Conservation (phyloP, 2,329 filamentous ascomycete species). For the Arthrinium puccinioides region DNA sequence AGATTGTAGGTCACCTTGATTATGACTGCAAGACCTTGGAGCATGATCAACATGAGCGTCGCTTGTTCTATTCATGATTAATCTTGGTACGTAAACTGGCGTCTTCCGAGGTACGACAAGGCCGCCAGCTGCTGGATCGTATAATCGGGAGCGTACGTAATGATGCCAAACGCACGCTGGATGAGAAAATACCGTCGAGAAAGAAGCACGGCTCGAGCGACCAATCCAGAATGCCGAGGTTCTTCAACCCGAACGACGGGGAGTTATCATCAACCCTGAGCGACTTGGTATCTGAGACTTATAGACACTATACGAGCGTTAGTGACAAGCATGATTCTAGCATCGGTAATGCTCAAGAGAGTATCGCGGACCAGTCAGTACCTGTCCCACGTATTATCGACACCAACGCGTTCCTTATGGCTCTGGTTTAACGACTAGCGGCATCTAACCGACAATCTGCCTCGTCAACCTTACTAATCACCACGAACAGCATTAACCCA, state of each 20-base stretch:
- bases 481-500: too few relatives aligned
- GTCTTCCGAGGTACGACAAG: conserved; percentile 4
- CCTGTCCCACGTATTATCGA: too few relatives aligned
- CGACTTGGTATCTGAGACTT: not conserved
- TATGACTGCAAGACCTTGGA: too few relatives aligned
- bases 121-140: not conserved
- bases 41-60: too few relatives aligned
- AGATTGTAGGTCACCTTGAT: too few relatives aligned
- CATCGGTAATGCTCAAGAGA: not conserved
- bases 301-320: not conserved
- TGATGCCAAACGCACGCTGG: conserved; percentile 2
- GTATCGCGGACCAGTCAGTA: too few relatives aligned
- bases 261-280: not conserved
- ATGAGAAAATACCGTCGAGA: not conserved
- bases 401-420: too few relatives aligned
- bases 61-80: too few relatives aligned
- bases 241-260: not conserved
- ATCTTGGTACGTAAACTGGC: conserved; percentile 11
- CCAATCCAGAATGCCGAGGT: not conserved
- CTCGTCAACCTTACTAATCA: too few relatives aligned
- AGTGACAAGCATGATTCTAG: not conserved
- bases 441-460: too few relatives aligned
- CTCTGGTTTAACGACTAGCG: too few relatives aligned
- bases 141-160: conserved; percentile 1
- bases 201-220: conserved; percentile 2